Evolutionary conservation across 345 rosid genomes (phyloP).

Genomic region (Acer saccharum): DNA sequence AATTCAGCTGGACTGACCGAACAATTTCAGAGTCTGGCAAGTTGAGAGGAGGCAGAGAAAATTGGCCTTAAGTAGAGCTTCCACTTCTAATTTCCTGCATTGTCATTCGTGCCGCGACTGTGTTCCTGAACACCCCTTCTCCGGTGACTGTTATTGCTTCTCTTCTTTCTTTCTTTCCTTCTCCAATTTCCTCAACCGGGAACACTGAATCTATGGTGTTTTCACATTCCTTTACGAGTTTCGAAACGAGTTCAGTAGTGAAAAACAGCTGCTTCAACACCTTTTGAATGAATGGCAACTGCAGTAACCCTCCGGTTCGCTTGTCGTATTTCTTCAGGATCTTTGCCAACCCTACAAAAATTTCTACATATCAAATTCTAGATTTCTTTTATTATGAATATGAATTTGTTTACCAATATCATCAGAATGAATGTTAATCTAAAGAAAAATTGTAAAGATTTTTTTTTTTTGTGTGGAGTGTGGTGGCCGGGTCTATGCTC

Average conservation of each 20-base stretch:
- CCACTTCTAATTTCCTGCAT: slow-evolving; percentile 83
- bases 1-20: slow-evolving; percentile 43
- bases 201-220: slow-evolving; percentile 59
- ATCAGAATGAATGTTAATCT: no score
- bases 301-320: slow-evolving; percentile 56
- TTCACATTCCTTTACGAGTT: slow-evolving; percentile 77
- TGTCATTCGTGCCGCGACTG: slow-evolving; percentile 68
- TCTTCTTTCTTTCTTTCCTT: slow-evolving; percentile 6
- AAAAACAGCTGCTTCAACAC: slow-evolving; percentile 77
- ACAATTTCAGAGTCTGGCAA: slow-evolving; percentile 56
- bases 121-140: slow-evolving; percentile 72
- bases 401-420: neutral
- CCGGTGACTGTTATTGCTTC: slow-evolving; percentile 39
- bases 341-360: slow-evolving; percentile 64
- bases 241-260: slow-evolving; percentile 73
- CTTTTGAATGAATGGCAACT: slow-evolving; percentile 66
- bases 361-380: neutral
- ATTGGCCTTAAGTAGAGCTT: slow-evolving; percentile 68
- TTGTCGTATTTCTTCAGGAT: slow-evolving; percentile 93
- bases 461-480: no score
- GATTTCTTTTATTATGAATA: neutral
- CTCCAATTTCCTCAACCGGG: slow-evolving; percentile 32
- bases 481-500: no score
- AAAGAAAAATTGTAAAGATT: no score
- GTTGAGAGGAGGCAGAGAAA: slow-evolving; percentile 79